phyloP scores from a whole-genome alignment of 1,284 basidiomycete genomes.

The Wolfiporia cocos region DNA sequence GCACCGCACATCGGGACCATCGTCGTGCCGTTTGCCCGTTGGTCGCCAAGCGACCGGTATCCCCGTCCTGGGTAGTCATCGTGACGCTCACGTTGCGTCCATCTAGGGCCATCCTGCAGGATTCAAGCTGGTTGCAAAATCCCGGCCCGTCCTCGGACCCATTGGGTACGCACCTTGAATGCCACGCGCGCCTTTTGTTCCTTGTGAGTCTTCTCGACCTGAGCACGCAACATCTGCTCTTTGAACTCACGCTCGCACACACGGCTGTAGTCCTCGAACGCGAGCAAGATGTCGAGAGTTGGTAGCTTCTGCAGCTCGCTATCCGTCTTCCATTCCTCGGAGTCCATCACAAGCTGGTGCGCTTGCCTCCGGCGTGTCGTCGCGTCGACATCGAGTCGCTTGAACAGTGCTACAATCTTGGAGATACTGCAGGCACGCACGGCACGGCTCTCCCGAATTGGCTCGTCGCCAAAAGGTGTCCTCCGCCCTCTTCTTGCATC shows the following conservation, averaged over 20 bases:
- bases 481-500: no score
- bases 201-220: constrained; percentile 77
- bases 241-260: constrained; percentile 86
- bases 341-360: constrained; percentile 67
- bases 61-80: no score
- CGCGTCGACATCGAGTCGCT: constrained; percentile 80
- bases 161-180: constrained; percentile 64
- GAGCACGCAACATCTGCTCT: constrained; percentile 69
- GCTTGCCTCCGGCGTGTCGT: constrained; percentile 86
- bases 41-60: no score
- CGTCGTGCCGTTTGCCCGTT: no score
- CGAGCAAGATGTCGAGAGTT: constrained; percentile 82
- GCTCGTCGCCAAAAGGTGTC: no score
- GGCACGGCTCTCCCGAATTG: constrained; percentile 71
- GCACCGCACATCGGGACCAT: no score
- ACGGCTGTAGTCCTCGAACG: constrained; percentile 88
- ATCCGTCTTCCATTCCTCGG: constrained; percentile 75
- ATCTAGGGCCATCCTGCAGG: no score
- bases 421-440: constrained; percentile 69
- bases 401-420: constrained; percentile 77
- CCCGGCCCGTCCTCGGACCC: no score
- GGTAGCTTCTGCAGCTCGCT: constrained; percentile 74
- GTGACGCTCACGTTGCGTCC: no score
- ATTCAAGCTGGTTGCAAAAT: no score
- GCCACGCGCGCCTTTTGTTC: constrained; percentile 86